These are phyloP conservation scores for Quercus lobata DNA, from an alignment of 331 rosid species.

Conservation along the genomic window DNA sequence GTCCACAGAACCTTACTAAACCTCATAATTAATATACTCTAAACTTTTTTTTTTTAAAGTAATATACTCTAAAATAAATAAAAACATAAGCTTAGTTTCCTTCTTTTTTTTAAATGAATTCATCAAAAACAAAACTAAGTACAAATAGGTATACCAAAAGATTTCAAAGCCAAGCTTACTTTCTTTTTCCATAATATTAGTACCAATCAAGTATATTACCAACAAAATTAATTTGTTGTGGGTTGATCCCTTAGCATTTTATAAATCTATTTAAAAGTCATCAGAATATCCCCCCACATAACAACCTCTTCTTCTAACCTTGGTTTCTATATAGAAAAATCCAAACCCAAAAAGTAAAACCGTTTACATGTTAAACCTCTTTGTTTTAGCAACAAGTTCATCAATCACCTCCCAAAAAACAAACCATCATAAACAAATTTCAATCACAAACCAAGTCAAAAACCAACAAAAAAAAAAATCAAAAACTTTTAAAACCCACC, in stretches of 20 bases:
- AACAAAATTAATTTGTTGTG: not conserved
- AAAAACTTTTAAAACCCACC: not conserved
- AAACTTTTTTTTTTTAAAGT: not conserved
- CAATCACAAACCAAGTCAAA: not conserved
- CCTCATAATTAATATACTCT: slow-evolving; percentile 6
- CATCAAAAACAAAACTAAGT: too few species aligned
- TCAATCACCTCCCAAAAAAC: not conserved
- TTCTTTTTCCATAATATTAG: not conserved
- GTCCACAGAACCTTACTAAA: slow-evolving; percentile 10
- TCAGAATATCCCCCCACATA: not conserved
- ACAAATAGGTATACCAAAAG: too few species aligned
- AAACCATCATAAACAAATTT: not conserved
- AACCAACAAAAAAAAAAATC: not conserved
- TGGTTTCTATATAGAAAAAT: not conserved
- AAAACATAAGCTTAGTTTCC: not conserved
- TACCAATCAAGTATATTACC: not conserved
- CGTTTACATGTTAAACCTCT: not conserved
- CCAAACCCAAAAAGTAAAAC: not conserved
- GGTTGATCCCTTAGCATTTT: too few species aligned
- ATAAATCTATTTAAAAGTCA: too few species aligned
- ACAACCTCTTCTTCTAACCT: not conserved
- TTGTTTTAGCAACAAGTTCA: not conserved
- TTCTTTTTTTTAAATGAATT: too few species aligned
- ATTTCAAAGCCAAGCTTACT: not conserved
- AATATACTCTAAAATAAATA: slow-evolving; percentile 3